Conservation (phyloP, 345 rosid species). For the Abelmoschus esculentus region DNA sequence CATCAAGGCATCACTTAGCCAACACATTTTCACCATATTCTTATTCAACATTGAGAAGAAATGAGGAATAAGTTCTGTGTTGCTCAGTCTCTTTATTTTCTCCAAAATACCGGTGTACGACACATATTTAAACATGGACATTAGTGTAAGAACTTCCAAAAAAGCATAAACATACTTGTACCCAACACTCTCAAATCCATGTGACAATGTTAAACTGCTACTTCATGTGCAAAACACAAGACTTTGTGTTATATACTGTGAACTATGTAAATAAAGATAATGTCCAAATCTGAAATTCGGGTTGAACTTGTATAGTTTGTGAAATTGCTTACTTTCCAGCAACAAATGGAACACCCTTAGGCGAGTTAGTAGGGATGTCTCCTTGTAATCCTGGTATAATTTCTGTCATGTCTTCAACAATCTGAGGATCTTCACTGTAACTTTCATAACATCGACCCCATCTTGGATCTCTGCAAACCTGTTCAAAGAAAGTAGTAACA, state of each 20-base stretch:
- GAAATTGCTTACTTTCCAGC: conserved; percentile 54
- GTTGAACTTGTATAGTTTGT: not conserved
- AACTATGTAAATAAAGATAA: not conserved
- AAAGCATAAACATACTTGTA: not conserved
- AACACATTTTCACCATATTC: not conserved
- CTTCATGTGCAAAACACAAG: not conserved
- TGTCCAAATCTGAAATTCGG: not conserved
- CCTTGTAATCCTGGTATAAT: conserved; percentile 80
- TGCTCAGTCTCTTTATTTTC: not conserved
- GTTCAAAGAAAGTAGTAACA: too few relatives aligned
- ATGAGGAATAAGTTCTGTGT: not conserved
- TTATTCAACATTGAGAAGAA: not conserved
- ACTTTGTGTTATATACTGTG: not conserved
- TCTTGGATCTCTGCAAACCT: conserved; percentile 93
- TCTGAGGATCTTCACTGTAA: conserved; percentile 65
- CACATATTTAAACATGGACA: too few relatives aligned
- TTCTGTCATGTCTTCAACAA: conserved; percentile 68
- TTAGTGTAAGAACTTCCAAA: too few relatives aligned
- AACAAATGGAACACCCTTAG: conserved; percentile 51
- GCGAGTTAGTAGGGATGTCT: conserved; percentile 44
- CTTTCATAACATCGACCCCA: conserved; percentile 98
- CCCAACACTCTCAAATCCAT: not conserved
- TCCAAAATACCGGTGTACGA: too few relatives aligned
- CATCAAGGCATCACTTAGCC: not conserved
- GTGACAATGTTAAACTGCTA: too few relatives aligned